Evolutionary conservation across 257 asterid species (phyloP), one percentile per base, ranked within the genome.

Genomic region (Hygrophila difformis): DNA sequence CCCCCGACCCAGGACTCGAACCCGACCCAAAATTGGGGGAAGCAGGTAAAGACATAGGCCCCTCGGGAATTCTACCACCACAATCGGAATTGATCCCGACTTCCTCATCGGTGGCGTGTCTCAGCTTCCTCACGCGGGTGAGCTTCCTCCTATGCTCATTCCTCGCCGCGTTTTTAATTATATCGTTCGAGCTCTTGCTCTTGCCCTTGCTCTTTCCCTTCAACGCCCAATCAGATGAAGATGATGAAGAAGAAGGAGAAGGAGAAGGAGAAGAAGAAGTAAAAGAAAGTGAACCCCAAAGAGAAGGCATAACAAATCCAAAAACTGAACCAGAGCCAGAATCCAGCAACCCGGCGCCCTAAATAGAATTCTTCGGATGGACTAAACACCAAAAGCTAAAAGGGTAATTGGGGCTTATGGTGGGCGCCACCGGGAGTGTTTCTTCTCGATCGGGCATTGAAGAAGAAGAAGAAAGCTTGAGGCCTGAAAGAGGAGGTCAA

Each of bases 61-160:
- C 61, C 5, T 57, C 69, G 34, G 18, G 48, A 26, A 20, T 17
- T 28, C 36, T 40, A 12, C 41, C 12, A n/a, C n/a, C n/a, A n/a
- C n/a, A n/a, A n/a, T n/a, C n/a, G 16, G 53, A 31, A 21, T 50
- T 31, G 13, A 71, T 51, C 26, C 86, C 79, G 12, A 76, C 19
- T 46, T 76, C 78, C 18, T 70, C 80, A 51, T 73, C 93, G 23
- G 62, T 71, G 11, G 56, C 70, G 51, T 82, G 72, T 59, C 96
- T 72, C 45, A 79, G 13, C 54, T 72, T 79, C 47, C 70, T 63
- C 51, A 44, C 71, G 44, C 94, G 73, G 2, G 60, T 70, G 36
- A 79, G 74, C 66, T 65, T 68, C 47, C 61, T 62, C 24, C 38
- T 63, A 48, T 34, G 69, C 36, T 58, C 65, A 47, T 26, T 3